These are phyloP conservation scores for Plectranthus barbatus DNA, from an alignment of 257 asterid species.

Conservation along the genomic window DNA sequence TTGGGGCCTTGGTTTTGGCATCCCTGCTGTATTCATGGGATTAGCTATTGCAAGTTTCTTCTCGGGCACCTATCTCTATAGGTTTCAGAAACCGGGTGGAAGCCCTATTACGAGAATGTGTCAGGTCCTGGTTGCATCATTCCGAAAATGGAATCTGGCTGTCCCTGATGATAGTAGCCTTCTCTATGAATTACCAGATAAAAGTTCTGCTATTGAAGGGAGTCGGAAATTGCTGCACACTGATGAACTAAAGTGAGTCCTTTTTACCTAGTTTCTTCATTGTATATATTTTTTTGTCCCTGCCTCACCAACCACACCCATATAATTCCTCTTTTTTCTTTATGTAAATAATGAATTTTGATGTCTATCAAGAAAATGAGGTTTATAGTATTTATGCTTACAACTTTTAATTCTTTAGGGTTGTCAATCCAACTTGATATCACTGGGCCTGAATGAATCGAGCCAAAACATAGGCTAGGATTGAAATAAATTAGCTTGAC, in stretches of 20 bases:
- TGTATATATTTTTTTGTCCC: not conserved
- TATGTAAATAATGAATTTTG: not conserved
- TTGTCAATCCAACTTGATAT: too few species aligned
- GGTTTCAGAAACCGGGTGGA: conserved; percentile 98
- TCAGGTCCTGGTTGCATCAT: conserved; percentile 83
- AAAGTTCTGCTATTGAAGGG: conserved; percentile 82
- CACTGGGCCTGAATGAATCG: too few species aligned
- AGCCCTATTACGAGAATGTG: conserved; percentile 93
- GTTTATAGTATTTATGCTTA: not conserved
- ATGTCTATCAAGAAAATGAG: not conserved
- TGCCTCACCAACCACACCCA: not conserved
- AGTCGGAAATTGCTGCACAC: conserved; percentile 87
- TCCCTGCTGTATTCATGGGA: conserved; percentile 79
- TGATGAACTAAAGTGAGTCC: conserved; percentile 53
- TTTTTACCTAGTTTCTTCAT: not conserved
- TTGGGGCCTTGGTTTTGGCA: conserved; percentile 97
- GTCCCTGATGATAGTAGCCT: conserved; percentile 64
- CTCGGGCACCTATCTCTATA: conserved; percentile 68
- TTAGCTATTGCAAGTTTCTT: conserved; percentile 76
- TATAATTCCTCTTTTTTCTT: not conserved
- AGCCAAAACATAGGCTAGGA: too few species aligned
- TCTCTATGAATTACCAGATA: conserved; percentile 68
- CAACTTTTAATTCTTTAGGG: not conserved
- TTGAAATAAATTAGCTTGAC: too few species aligned
- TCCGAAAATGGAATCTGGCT: conserved; percentile 52